phyloP scores from a whole-genome alignment of 805 yeast species.

The Nakazawaea ambrosiae region DNA sequence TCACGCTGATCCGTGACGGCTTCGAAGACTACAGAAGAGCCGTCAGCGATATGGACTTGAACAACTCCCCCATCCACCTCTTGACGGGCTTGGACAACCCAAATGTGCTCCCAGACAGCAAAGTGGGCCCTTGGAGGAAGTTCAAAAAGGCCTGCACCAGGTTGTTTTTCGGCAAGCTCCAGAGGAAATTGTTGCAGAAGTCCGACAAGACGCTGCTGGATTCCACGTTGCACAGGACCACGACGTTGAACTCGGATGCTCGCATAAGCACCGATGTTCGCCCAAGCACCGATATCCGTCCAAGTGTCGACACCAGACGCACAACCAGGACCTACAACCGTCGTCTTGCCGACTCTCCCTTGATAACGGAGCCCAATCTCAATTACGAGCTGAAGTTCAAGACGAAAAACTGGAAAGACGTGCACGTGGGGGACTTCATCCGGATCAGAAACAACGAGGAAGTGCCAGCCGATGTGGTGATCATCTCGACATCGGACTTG shows the following conservation, averaged over 20 bases:
- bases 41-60: constrained; percentile 62
- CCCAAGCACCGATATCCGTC: too few species aligned
- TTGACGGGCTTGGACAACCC: constrained; percentile 47
- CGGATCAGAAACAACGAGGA: constrained; percentile 65
- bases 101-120: constrained; percentile 54
- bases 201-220: constrained; percentile 11
- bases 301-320: neutral
- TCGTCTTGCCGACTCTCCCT: neutral
- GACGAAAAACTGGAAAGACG: constrained; percentile 61
- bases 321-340: neutral
- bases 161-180: neutral
- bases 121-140: constrained; percentile 60
- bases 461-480: constrained; percentile 69
- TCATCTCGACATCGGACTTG: constrained; percentile 60
- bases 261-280: neutral
- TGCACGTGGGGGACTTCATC: constrained; percentile 68
- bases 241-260: constrained; percentile 17
- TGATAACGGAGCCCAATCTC: neutral
- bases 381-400: constrained; percentile 20
- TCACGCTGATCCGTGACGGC: constrained; percentile 77
- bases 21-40: constrained; percentile 77
- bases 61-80: constrained; percentile 67
- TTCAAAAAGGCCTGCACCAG: constrained; percentile 42
- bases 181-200: constrained; percentile 5
- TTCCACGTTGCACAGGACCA: constrained; percentile 16